Base-by-base conservation (phyloP, 139 green algal genomes). In the Axilococcus clingmanii region DNA sequence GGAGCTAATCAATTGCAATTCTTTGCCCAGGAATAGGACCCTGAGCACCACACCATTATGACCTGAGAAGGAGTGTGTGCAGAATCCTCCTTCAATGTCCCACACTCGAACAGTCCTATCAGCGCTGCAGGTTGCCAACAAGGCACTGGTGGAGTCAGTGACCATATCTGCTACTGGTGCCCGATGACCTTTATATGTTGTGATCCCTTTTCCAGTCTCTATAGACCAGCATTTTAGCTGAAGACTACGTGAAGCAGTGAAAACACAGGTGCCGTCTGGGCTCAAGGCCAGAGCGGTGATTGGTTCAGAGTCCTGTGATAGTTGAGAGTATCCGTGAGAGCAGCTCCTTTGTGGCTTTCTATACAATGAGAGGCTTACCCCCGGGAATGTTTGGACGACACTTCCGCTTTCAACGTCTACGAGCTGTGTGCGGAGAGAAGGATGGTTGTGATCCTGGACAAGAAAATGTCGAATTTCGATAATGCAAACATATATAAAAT, bases 31-130 rank as follows among this genome's bases (percentile, higher is more conserved):
- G n/a, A 8, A 42, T 0, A 4, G 32, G 11, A 14, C 40, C 17
- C 28, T 15, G 29, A 46, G 24, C 20, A 23, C 3, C 12, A 1
- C 52, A 56, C 36, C 81, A 77, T 66, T 77, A 72, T 94, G 86
- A 4, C 79, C 82, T 4, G 47, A 54, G 57, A 98, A 94, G 19
- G 65, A 58, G 61, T 98, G 91, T 16, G 91, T 98, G 73, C 82
- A 91, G 65, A 76, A 95, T 24, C 78, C 79, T 29, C 69, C 74
- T 2, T 81, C 61, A 29, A 80, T 53, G 52, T 94, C 82, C 65
- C 76, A 88, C 28, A 93, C 79, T 23, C 81, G 72, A 35, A 85
- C 74, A 7, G 40, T 66, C 6, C 73, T 59, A 68, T 94, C 89
- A 7, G 87, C 80, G 23, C 62, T 70, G 7, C 52, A 81, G 3